phyloP scores from a whole-genome alignment of 2,329 filamentous ascomycete species.

The Calonectria montana region DNA sequence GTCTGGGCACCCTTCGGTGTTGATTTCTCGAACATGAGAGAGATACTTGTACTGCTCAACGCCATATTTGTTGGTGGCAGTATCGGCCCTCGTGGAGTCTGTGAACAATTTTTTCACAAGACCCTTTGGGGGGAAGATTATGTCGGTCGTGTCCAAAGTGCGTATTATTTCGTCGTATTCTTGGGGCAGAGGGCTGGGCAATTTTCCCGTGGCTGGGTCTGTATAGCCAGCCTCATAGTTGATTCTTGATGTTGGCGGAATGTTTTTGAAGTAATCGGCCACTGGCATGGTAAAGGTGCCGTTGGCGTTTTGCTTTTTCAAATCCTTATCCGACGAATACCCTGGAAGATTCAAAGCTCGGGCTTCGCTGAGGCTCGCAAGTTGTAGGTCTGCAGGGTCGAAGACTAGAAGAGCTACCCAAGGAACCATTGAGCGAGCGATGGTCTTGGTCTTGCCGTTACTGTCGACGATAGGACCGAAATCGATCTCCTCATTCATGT shows the following conservation, averaged over 20 bases:
- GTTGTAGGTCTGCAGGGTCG: background rate
- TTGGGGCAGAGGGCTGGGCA: background rate
- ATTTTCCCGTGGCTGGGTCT: background rate
- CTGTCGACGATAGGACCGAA: background rate
- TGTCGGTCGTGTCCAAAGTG: background rate
- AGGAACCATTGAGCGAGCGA: background rate
- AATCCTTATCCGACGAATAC: background rate
- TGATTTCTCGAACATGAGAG: background rate
- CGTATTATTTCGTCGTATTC: background rate
- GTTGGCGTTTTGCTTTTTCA: background rate
- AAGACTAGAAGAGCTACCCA: background rate
- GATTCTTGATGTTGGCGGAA: background rate
- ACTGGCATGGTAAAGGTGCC: background rate
- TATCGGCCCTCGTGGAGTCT: background rate
- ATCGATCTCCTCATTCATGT: background rate
- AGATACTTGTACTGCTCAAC: background rate
- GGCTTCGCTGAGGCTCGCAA: background rate
- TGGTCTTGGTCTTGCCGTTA: background rate
- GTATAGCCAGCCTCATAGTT: background rate
- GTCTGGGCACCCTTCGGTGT: background rate
- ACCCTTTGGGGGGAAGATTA: background rate
- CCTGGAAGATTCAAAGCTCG: background rate
- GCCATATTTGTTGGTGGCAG: background rate
- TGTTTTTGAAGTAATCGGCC: background rate
- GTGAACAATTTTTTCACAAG: background rate